Evolutionary conservation across 176 grass and related monocot genomes (phyloP).

Genomic region (Aechmea fasciata): DNA sequence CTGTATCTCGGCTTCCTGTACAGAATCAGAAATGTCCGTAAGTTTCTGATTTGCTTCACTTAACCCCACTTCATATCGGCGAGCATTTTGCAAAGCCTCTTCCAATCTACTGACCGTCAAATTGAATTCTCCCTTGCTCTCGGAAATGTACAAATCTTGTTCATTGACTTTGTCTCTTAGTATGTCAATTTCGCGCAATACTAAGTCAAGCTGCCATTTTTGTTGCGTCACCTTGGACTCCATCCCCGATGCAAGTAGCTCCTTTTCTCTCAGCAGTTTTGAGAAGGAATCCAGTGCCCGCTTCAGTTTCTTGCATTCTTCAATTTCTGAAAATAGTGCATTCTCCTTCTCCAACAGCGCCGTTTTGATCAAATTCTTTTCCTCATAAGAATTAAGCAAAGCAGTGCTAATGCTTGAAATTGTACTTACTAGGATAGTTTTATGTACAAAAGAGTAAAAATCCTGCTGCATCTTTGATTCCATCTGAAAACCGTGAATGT

Average conservation of each 20-base stretch:
- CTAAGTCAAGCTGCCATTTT: conserved; percentile 14
- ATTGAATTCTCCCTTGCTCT: conserved; percentile 18
- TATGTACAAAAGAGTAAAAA: background rate
- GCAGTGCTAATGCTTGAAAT: background rate
- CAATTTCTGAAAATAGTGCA: conserved; percentile 22
- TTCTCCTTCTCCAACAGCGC: conserved; percentile 8
- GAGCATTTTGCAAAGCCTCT: conserved; percentile 12
- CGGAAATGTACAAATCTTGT: conserved; percentile 21
- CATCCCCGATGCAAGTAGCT: conserved; percentile 13
- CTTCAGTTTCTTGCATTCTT: conserved; percentile 24
- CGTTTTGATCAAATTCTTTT: background rate
- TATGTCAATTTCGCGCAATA: conserved; percentile 12
- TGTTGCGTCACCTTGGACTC: conserved; percentile 19
- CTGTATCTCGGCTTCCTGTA: conserved; percentile 19
- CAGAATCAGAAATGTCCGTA: conserved; percentile 6
- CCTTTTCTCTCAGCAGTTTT: conserved; percentile 22
- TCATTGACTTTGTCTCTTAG: conserved; percentile 19
- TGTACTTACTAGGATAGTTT: background rate
- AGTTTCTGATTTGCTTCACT: conserved; percentile 19
- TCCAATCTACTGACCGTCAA: conserved; percentile 16
- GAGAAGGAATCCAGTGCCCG: conserved; percentile 16
- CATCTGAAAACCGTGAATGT: conserved; percentile 6
- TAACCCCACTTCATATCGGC: conserved; percentile 15
- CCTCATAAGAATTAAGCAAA: background rate
- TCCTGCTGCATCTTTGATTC: conserved; percentile 6